Evolutionary conservation across 1,284 basidiomycete genomes (phyloP).

Genomic region (Caloboletus firmus): DNA sequence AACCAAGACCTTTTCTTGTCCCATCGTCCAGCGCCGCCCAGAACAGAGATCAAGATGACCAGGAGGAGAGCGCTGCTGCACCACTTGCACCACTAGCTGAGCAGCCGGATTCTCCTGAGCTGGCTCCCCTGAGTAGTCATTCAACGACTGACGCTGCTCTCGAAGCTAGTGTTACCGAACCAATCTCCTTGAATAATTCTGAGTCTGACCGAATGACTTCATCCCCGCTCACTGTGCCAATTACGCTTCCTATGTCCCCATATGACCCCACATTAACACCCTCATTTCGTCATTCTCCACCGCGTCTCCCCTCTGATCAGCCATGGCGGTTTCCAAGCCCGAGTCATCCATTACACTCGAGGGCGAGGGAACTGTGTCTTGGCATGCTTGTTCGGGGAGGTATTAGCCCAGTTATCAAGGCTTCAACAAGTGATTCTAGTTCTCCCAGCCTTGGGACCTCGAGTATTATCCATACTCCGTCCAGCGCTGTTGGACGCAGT

Average conservation of each 20-base stretch:
- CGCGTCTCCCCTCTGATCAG: conserved; percentile 66
- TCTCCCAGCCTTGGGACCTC: conserved; percentile 33
- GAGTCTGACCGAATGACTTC: conserved; percentile 12
- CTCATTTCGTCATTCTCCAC: conserved; percentile 71
- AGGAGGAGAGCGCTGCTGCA: conserved; percentile 7
- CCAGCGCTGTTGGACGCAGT: conserved; percentile 26
- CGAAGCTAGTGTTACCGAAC: conserved; percentile 4
- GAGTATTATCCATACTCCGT: conserved; percentile 32
- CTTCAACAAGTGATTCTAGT: conserved; percentile 27
- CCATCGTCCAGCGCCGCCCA: conserved; percentile 15
- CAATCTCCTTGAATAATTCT: background rate
- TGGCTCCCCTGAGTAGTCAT: conserved; percentile 8
- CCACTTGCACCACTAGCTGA: conserved; percentile 14
- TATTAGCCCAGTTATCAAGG: conserved; percentile 41
- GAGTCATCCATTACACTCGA: conserved; percentile 65
- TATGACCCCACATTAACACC: conserved; percentile 71
- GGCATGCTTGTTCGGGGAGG: conserved; percentile 52
- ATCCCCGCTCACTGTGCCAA: conserved; percentile 20
- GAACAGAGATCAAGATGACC: conserved; percentile 12
- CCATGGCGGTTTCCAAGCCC: conserved; percentile 76
- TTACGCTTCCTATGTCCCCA: conserved; percentile 58
- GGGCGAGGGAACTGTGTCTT: conserved; percentile 60
- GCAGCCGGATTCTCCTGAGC: conserved; percentile 18
- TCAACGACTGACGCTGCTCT: background rate
- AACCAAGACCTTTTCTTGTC: conserved; percentile 24